Conservation (phyloP, 257 asterid genomes). For the Eucommia ulmoides region DNA sequence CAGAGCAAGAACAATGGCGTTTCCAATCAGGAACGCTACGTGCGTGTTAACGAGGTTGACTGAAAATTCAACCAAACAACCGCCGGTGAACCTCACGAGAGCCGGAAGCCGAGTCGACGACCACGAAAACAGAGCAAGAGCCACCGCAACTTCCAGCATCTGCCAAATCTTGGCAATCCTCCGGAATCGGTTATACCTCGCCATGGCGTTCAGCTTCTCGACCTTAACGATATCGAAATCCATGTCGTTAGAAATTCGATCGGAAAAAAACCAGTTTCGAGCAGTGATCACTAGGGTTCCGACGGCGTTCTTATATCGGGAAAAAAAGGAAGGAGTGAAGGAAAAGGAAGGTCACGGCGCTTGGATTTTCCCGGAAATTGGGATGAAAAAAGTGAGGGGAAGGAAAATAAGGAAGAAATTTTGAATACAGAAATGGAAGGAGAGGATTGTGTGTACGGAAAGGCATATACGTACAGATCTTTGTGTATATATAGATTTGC, state of each 20-base stretch:
- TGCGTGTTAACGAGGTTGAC: background rate
- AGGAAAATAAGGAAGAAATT: background rate
- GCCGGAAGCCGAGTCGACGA: conserved; percentile 3
- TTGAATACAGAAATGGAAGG: background rate
- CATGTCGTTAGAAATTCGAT: background rate
- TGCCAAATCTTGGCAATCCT: background rate
- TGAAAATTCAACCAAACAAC: background rate
- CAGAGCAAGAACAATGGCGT: conserved; percentile 1
- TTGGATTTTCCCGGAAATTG: background rate
- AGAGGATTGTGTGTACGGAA: background rate
- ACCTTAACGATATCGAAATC: background rate
- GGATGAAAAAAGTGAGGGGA: background rate
- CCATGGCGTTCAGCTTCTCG: background rate
- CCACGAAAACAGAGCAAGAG: conserved; percentile 1
- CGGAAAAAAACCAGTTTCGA: background rate
- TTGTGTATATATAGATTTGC: too few species aligned
- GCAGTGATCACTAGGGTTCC: background rate
- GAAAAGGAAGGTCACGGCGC: background rate
- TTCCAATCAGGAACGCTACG: conserved; percentile 6
- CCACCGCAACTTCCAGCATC: background rate
- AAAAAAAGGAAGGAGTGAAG: background rate
- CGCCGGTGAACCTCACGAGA: background rate
- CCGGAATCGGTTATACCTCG: background rate
- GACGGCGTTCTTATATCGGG: background rate
- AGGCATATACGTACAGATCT: too few species aligned